Evolutionary conservation across 768 basidiomycete genomes (phyloP), one percentile per base, ranked within the genome.

Genomic region (Mycena galericulata): DNA sequence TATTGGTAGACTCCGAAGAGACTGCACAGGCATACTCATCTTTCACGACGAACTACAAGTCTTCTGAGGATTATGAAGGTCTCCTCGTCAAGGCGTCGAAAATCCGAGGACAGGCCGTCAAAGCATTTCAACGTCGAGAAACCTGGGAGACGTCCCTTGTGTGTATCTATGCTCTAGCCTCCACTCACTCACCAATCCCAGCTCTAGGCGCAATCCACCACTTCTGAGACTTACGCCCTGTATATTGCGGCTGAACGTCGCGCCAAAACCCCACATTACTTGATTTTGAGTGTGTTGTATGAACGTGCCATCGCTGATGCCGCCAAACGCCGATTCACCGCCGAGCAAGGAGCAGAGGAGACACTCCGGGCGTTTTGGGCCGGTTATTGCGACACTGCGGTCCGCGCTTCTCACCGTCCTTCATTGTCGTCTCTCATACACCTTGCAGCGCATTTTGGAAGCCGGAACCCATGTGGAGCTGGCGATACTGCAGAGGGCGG

Each of bases 1-100:
- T n/a, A 46, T n/a, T 64, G 34, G 32, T 73, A 96, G 95, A 88
- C 65, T 86, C 90, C 62, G 94, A 95, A 43, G 88, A 92, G 17
- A 97, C 96, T 0, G 90, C 91, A 62, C 90, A 94, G 73, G 84
- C 88, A 2, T 99, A 97, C 77, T 98, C 97, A 0, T 87, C 91
- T 0, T 98, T 98, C 80, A 94, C 95, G 18, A 94, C 95, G 1
- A 87, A 88, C 61, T 86, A 92, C 78, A 88, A 90, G 72, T 88
- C 92, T 17, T 83, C 90, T 0, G 80, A 85, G n/a, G 86, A 91
- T 46, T 99, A 99, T 75, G 96, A 97, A 74, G 72, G 82, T 0
- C 79, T 91, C 9, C 87, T 98, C 27, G 86, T 97, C 20, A 78
- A 87, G 1, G 96, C 95, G 3, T 95, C 95, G 18, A 92, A 93